These are phyloP conservation scores for Pyrenochaeta sp. DNA, from an alignment of 2,329 filamentous ascomycete species.

Conservation along the genomic window DNA sequence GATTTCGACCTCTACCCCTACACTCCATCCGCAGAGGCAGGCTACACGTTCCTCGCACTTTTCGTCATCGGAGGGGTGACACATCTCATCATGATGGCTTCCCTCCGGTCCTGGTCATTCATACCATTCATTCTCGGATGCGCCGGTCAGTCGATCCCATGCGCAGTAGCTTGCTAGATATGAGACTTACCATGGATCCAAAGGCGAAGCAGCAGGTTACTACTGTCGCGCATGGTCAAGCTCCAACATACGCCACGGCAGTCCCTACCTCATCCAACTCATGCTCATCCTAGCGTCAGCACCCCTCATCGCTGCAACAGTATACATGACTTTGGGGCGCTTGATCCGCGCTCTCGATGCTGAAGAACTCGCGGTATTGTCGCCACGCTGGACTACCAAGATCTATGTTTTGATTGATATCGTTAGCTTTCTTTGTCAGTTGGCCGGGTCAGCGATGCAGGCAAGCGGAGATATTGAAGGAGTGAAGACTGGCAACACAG, in stretches of 20 bases:
- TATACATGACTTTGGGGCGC: constrained; percentile 60
- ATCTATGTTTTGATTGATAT: constrained; percentile 31
- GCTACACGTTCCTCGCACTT: constrained; percentile 20
- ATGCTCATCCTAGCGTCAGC: constrained; percentile 57
- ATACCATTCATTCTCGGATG: constrained; percentile 63
- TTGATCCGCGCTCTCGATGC: constrained; percentile 52
- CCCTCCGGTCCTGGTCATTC: constrained; percentile 55
- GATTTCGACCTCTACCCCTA: constrained; percentile 28
- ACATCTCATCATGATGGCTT: constrained; percentile 15
- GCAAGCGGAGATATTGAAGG: constrained; percentile 15
- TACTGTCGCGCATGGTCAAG: constrained; percentile 22
- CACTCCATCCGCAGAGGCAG: constrained; percentile 18
- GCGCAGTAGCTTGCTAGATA: too few species aligned
- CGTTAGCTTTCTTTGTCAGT: constrained; percentile 28
- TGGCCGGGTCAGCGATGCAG: constrained; percentile 27
- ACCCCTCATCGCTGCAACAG: constrained; percentile 58
- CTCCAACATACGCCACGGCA: constrained; percentile 19
- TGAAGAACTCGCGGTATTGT: constrained; percentile 50
- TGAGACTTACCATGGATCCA: too few species aligned
- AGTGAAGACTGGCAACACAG: constrained; percentile 7
- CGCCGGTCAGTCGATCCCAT: constrained; percentile 49
- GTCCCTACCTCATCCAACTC: constrained; percentile 53
- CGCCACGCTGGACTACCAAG: constrained; percentile 39
- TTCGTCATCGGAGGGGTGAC: constrained; percentile 17
- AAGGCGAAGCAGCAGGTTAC: constrained; percentile 30